phyloP scores from a whole-genome alignment of 176 grass and related monocot species.

The Typha latifolia region DNA sequence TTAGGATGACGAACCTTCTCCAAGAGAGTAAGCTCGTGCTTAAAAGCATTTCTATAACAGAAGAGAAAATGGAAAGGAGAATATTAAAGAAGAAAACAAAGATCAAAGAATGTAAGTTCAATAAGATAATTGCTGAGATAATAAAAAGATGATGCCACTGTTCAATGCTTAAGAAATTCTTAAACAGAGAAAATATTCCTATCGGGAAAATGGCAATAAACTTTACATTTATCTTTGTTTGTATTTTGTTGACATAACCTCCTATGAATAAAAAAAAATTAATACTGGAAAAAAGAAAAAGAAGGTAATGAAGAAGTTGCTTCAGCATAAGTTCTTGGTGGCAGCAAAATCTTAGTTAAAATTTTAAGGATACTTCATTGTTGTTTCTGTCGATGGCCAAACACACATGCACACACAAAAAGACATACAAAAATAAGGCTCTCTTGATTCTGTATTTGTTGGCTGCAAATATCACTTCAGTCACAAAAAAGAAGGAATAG shows the following conservation, averaged over 20 bases:
- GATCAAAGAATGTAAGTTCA: not conserved
- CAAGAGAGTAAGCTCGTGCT: slow-evolving; percentile 77
- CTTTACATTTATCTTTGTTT: not conserved
- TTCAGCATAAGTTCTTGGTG: too few relatives aligned
- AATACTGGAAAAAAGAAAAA: too few relatives aligned
- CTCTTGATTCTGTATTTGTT: too few relatives aligned
- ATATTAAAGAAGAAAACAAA: slow-evolving; percentile 1
- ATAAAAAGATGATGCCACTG: not conserved
- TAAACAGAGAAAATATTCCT: not conserved
- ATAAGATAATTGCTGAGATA: not conserved
- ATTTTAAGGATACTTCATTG: too few relatives aligned
- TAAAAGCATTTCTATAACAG: slow-evolving; percentile 74
- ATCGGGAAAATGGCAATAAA: not conserved
- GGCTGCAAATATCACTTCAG: too few relatives aligned
- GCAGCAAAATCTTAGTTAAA: too few relatives aligned
- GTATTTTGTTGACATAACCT: not conserved
- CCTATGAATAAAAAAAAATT: not conserved
- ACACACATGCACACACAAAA: too few relatives aligned
- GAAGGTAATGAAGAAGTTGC: too few relatives aligned
- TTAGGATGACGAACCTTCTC: slow-evolving; percentile 90
- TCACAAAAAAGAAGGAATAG: too few relatives aligned
- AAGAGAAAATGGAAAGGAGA: slow-evolving; percentile 3
- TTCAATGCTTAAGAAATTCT: not conserved
- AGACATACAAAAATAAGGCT: too few relatives aligned
- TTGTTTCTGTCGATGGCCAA: too few relatives aligned